Conservation (phyloP, 805 yeast species). For the Kodamaea nitidulidarum region DNA sequence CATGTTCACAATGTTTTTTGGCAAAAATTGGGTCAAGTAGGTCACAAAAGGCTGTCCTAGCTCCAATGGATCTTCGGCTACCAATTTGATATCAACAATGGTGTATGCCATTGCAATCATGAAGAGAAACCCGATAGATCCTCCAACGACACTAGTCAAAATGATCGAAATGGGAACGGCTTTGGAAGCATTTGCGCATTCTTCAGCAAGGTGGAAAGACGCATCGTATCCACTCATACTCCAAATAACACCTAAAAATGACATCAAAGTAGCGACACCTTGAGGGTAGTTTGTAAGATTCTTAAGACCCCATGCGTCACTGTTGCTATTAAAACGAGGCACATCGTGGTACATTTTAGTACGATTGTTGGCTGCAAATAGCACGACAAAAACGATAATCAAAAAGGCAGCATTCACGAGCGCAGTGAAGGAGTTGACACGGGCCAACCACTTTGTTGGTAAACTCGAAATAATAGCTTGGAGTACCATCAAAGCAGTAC, state of each 20-base stretch:
- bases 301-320: slow-evolving; percentile 50
- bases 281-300: slow-evolving; percentile 61
- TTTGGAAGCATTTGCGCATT: slow-evolving; percentile 56
- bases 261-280: slow-evolving; percentile 54
- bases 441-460: slow-evolving; percentile 54
- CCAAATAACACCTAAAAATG: slow-evolving; percentile 60
- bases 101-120: slow-evolving; percentile 64
- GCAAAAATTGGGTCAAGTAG: slow-evolving; percentile 47
- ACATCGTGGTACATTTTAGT: slow-evolving; percentile 23
- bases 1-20: slow-evolving; percentile 38
- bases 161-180: slow-evolving; percentile 70
- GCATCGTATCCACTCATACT: slow-evolving; percentile 75
- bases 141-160: slow-evolving; percentile 53
- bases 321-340: slow-evolving; percentile 47
- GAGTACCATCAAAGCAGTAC: slow-evolving; percentile 45
- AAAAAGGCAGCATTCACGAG: slow-evolving; percentile 45
- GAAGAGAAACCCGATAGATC: slow-evolving; percentile 51
- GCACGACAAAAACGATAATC: slow-evolving; percentile 49
- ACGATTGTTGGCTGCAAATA: slow-evolving; percentile 51
- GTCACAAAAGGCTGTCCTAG: slow-evolving; percentile 59
- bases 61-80: slow-evolving; percentile 45
- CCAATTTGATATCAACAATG: slow-evolving; percentile 44
- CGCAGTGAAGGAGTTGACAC: slow-evolving; percentile 49
- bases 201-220: slow-evolving; percentile 71
- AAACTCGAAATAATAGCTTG: slow-evolving; percentile 48